Evolutionary conservation across 768 basidiomycete genomes (phyloP).

Genomic region (Rhizopogon rudus): DNA sequence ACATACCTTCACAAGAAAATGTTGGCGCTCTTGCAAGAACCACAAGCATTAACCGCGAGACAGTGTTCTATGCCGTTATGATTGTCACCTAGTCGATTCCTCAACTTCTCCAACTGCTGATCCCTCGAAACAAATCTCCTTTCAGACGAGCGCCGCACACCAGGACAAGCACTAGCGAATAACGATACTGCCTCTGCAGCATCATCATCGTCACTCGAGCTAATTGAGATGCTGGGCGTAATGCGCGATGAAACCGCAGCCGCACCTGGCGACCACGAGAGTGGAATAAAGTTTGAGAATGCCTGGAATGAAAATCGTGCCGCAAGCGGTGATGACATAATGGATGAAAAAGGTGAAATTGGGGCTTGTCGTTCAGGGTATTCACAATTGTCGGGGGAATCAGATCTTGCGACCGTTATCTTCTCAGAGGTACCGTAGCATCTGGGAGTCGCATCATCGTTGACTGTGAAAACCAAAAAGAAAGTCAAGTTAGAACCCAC

Average conservation of each 20-base stretch:
- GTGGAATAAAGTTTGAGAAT: conserved; percentile 56
- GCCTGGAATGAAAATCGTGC: conserved; percentile 57
- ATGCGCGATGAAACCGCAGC: conserved; percentile 21
- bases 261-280: conserved; percentile 45
- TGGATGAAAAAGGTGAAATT: conserved; percentile 40
- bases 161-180: conserved; percentile 5
- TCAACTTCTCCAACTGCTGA: conserved; percentile 62
- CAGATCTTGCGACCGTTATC: conserved; percentile 6
- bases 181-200: conserved; percentile 8
- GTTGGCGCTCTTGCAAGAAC: conserved; percentile 18
- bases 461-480: conserved; percentile 30
- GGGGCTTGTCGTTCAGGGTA: conserved; percentile 20
- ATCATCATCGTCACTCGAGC: conserved; percentile 1
- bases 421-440: conserved; percentile 29
- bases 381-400: conserved; percentile 17
- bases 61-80: conserved; percentile 13
- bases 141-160: conserved; percentile 11
- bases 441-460: conserved; percentile 31
- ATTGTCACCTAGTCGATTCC: conserved; percentile 45
- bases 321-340: conserved; percentile 48
- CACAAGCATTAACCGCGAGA: conserved; percentile 23
- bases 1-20: conserved; percentile 22
- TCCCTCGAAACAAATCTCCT: conserved; percentile 55
- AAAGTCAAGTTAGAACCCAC: conserved; percentile 57
- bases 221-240: conserved; percentile 13